Evolutionary conservation across 73 alveolate genomes (phyloP).

Genomic region (Halteria grandinella): DNA sequence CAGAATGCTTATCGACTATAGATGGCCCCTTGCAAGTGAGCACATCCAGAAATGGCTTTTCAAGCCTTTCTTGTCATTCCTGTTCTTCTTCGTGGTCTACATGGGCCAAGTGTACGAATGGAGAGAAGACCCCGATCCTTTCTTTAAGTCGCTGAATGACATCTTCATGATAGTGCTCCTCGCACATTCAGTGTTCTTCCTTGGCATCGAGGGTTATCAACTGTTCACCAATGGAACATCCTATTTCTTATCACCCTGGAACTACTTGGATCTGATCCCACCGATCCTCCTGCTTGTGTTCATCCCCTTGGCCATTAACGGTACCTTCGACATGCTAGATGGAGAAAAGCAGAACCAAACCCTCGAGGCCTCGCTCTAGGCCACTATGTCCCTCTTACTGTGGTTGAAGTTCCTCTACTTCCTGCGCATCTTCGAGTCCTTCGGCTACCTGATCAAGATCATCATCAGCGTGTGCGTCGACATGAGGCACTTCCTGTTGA

Average conservation of each 20-base stretch:
- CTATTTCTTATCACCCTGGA: constrained; percentile 43
- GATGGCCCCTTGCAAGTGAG: constrained; percentile 30
- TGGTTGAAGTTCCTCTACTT: constrained; percentile 54
- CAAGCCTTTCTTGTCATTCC: constrained; percentile 26
- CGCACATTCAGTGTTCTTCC: neutral
- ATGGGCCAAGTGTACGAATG: neutral
- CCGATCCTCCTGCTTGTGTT: constrained; percentile 20
- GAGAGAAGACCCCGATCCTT: constrained; percentile 11
- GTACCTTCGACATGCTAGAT: neutral
- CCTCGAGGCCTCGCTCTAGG: constrained; percentile 10
- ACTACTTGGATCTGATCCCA: constrained; percentile 48
- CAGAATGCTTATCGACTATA: constrained; percentile 4
- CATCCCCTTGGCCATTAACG: neutral
- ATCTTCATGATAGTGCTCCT: neutral
- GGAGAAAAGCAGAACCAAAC: neutral
- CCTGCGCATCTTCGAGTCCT: constrained; percentile 40
- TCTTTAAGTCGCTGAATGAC: constrained; percentile 1
- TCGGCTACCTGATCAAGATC: constrained; percentile 39
- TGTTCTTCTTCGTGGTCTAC: constrained; percentile 1
- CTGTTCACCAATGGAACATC: constrained; percentile 2
- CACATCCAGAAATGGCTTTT: constrained; percentile 25
- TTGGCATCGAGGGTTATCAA: neutral
- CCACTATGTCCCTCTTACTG: constrained; percentile 18
- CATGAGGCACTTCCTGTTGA: constrained; percentile 49
- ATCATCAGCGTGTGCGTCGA: constrained; percentile 13